phyloP scores from a whole-genome alignment of 768 basidiomycete species.

The Auricularia auricula-judae region DNA sequence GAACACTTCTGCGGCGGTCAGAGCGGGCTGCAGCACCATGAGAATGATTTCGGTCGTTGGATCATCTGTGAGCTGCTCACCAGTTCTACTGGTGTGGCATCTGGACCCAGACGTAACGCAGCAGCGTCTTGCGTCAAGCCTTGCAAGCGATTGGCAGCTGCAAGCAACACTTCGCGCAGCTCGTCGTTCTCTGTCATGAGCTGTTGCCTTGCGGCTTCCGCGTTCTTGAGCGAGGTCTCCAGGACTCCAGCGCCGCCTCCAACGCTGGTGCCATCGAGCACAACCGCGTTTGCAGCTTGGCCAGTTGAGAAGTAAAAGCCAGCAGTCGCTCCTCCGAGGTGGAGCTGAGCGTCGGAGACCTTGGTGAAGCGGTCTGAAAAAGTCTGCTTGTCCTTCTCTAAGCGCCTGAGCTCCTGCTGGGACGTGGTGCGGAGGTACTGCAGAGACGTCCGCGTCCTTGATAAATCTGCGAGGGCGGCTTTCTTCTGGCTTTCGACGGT shows the following conservation, averaged over 20 bases:
- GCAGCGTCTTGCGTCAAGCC: slow-evolving; percentile 32
- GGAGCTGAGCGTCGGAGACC: slow-evolving; percentile 55
- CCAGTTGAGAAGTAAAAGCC: slow-evolving; percentile 34
- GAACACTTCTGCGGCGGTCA: slow-evolving; percentile 41
- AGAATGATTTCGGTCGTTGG: slow-evolving; percentile 4
- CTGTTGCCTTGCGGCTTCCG: slow-evolving; percentile 52
- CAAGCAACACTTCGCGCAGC: slow-evolving; percentile 49
- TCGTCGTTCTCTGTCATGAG: slow-evolving; percentile 55
- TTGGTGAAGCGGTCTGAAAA: slow-evolving; percentile 67
- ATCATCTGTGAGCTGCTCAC: slow-evolving; percentile 19
- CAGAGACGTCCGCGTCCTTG: slow-evolving; percentile 56
- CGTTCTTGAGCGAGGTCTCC: slow-evolving; percentile 62
- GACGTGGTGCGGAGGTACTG: slow-evolving; percentile 62
- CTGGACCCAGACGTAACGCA: slow-evolving; percentile 27
- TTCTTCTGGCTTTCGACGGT: slow-evolving; percentile 57
- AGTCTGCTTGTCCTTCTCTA: slow-evolving; percentile 68
- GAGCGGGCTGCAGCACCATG: slow-evolving; percentile 27
- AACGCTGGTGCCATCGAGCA: slow-evolving; percentile 24
- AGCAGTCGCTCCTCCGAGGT: slow-evolving; percentile 35
- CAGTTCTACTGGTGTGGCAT: slow-evolving; percentile 31
- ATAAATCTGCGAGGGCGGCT: slow-evolving; percentile 56
- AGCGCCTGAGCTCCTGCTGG: slow-evolving; percentile 64
- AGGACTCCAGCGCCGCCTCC: slow-evolving; percentile 44
- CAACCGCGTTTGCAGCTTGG: slow-evolving; percentile 34
- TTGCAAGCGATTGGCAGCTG: slow-evolving; percentile 56